A percentile compares a stretch with the other conserved stretches of the same genome.
Evolutionary conservation across 164 flowering plant genomes (phyloP).

Genomic region (Cinnamomum micranthum): DNA sequence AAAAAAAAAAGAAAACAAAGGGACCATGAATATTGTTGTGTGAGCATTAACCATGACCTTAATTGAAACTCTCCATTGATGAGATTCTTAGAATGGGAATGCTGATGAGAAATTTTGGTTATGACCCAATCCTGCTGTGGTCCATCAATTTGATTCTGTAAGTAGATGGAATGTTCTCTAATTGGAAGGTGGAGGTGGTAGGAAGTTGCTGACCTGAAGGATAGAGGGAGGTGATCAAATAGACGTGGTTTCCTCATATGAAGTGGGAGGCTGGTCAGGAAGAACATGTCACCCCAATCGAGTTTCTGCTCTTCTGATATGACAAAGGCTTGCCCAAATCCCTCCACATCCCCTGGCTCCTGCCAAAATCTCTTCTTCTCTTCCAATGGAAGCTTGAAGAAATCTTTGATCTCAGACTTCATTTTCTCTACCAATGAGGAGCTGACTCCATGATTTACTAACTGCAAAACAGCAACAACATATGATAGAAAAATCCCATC

Average conservation of each 20-base stretch:
- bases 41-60: too few relatives aligned
- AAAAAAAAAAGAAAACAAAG: too few relatives aligned
- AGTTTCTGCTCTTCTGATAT: constrained; percentile 49
- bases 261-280: constrained; percentile 26
- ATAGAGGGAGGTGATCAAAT: constrained; percentile 31
- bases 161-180: not conserved
- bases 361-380: constrained; percentile 40
- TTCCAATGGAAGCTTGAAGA: constrained; percentile 43
- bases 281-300: constrained; percentile 54
- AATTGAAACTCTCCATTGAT: too few relatives aligned
- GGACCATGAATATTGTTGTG: too few relatives aligned
- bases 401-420: constrained; percentile 30
- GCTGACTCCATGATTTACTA: constrained; percentile 43
- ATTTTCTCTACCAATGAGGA: constrained; percentile 32
- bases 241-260: constrained; percentile 22
- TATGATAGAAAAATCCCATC: not conserved
- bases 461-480: constrained; percentile 16
- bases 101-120: too few relatives aligned
- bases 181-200: not conserved
- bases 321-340: constrained; percentile 52
- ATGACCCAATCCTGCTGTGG: not conserved
- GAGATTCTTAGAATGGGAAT: too few relatives aligned
- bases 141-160: not conserved
- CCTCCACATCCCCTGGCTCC: constrained; percentile 34
- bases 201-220: constrained; percentile 34